Conservation (phyloP, 257 asterid species). For the Mentha longifolia region DNA sequence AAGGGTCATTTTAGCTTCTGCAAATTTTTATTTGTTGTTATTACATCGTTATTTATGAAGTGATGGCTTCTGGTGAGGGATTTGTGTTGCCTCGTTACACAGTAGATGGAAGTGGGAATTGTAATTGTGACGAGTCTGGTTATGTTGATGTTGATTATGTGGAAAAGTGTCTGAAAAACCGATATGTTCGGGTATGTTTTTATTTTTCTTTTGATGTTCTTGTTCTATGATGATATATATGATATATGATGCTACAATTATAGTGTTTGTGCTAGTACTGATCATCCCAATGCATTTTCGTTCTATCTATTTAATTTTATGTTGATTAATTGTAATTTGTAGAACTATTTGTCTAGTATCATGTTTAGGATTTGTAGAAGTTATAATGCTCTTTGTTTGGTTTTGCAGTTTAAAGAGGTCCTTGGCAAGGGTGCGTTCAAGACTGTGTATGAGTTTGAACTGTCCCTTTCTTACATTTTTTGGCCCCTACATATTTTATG, state of each 20-base stretch:
- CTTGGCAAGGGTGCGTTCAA: slow-evolving; percentile 89
- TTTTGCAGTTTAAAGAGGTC: slow-evolving; percentile 66
- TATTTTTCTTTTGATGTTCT: no score
- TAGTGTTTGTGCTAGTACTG: no score
- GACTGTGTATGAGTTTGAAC: slow-evolving; percentile 62
- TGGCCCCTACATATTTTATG: no score
- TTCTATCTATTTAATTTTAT: slow-evolving; percentile 2
- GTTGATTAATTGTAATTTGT: slow-evolving; percentile 50
- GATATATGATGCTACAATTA: no score
- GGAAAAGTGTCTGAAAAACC: slow-evolving; percentile 62
- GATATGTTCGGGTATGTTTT: slow-evolving; percentile 62
- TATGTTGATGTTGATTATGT: slow-evolving; percentile 48
- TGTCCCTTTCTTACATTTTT: not conserved
- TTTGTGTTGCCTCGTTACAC: no score
- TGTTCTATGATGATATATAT: not conserved
- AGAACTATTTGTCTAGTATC: not conserved
- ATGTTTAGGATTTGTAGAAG: not conserved
- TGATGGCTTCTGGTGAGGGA: slow-evolving; percentile 43
- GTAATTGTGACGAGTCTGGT: slow-evolving; percentile 26
- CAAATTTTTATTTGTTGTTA: slow-evolving; percentile 27
- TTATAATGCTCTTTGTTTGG: not conserved
- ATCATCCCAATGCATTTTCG: no score
- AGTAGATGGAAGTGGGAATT: slow-evolving; percentile 26
- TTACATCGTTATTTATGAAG: slow-evolving; percentile 18
- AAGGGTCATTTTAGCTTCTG: slow-evolving; percentile 24